Conservation (phyloP, 2,329 filamentous ascomycete species). For the Aspergillus jensenii region DNA sequence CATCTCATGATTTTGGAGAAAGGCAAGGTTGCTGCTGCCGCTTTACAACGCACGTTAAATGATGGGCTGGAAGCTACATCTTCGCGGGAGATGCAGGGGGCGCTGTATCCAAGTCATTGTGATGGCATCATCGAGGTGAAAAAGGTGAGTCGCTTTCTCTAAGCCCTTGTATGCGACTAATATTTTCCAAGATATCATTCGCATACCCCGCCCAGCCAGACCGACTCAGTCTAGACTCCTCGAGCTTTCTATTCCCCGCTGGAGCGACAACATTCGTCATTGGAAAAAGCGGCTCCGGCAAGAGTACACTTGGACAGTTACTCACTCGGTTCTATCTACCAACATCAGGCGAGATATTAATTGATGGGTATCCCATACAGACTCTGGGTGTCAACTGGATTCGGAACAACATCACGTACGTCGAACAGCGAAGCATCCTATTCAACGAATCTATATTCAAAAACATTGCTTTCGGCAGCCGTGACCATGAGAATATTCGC, state of each 20-base stretch:
- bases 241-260: slow-evolving; percentile 68
- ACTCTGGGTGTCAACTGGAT: slow-evolving; percentile 69
- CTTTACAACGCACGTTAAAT: slow-evolving; percentile 53
- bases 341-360: slow-evolving; percentile 60
- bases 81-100: slow-evolving; percentile 30
- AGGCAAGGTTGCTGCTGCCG: slow-evolving; percentile 70
- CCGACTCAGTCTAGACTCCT: slow-evolving; percentile 59
- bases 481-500: slow-evolving; percentile 49
- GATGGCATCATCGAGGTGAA: slow-evolving; percentile 68
- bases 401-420: slow-evolving; percentile 71
- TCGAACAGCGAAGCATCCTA: slow-evolving; percentile 78
- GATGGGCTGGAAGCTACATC: slow-evolving; percentile 21
- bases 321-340: slow-evolving; percentile 76
- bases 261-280: slow-evolving; percentile 77
- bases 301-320: slow-evolving; percentile 82
- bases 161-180: neutral
- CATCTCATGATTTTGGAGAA: slow-evolving; percentile 77
- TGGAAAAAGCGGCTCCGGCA: slow-evolving; percentile 85
- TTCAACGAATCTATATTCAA: slow-evolving; percentile 77
- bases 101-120: slow-evolving; percentile 45
- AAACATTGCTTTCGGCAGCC: slow-evolving; percentile 74
- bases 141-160: slow-evolving; percentile 50
- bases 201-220: slow-evolving; percentile 72
- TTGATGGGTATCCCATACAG: slow-evolving; percentile 67
- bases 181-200: slow-evolving; percentile 66